phyloP scores from a whole-genome alignment of 345 rosid genomes.

The Salix koriyanagi region DNA sequence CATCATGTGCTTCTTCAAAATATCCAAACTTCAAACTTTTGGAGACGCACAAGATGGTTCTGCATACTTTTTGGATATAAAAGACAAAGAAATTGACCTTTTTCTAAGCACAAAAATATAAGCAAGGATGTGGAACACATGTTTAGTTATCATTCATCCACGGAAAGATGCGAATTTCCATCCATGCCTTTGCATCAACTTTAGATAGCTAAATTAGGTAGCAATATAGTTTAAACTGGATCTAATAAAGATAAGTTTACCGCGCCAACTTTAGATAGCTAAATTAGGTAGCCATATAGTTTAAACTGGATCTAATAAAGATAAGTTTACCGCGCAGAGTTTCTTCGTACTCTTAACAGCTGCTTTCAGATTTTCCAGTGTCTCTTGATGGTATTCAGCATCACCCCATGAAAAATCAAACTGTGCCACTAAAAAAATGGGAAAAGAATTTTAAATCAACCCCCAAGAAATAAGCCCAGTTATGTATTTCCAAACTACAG shows the following conservation, averaged over 20 bases:
- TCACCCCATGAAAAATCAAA: slow-evolving; percentile 93
- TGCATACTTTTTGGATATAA: not conserved
- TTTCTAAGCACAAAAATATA: not conserved
- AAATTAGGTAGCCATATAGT: not conserved
- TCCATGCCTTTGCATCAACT: not conserved
- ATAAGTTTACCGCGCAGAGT: slow-evolving; percentile 75
- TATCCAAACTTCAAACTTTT: not conserved
- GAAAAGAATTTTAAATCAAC: not conserved
- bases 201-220: not conserved
- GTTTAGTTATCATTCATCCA: not conserved
- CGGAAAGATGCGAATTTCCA: not conserved
- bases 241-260: slow-evolving; percentile 34
- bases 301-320: not conserved
- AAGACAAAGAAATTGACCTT: not conserved
- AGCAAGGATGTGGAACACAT: not conserved
- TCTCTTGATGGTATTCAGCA: slow-evolving; percentile 75
- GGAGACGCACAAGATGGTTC: not conserved
- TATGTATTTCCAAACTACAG: too few species aligned
- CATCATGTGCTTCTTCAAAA: not conserved
- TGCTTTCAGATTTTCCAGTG: slow-evolving; percentile 68
- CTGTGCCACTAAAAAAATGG: slow-evolving; percentile 57
- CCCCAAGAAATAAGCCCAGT: not conserved
- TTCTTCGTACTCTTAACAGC: slow-evolving; percentile 77
- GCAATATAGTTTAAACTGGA: not conserved
- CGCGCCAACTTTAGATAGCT: slow-evolving; percentile 30